phyloP scores from a whole-genome alignment of 108 stramenopile species.

The Cyclotella cryptica region DNA sequence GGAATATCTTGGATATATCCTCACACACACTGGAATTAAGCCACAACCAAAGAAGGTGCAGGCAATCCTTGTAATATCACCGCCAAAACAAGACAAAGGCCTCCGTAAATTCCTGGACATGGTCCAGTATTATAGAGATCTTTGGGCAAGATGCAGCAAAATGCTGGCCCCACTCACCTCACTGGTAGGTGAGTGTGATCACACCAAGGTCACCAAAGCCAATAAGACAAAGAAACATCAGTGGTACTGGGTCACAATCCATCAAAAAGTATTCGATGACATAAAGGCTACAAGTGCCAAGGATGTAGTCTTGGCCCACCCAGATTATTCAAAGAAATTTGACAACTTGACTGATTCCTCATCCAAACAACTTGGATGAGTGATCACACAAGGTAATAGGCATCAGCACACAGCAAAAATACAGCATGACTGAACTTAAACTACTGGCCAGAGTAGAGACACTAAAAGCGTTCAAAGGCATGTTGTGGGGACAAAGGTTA shows the following conservation, averaged over 20 bases:
- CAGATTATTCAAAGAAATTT: slow-evolving; percentile 26
- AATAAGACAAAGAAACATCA: slow-evolving; percentile 19
- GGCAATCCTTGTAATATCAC: slow-evolving; percentile 32
- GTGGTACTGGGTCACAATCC: slow-evolving; percentile 21
- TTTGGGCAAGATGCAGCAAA: slow-evolving; percentile 31
- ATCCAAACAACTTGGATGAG: background rate
- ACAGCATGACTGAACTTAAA: background rate
- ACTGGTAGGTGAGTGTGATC: background rate
- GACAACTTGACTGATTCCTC: slow-evolving; percentile 32
- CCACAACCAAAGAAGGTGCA: slow-evolving; percentile 36
- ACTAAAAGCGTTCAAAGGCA: slow-evolving; percentile 35
- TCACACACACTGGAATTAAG: slow-evolving; percentile 11
- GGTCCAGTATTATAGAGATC: slow-evolving; percentile 37
- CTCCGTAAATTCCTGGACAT: slow-evolving; percentile 25
- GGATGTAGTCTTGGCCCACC: slow-evolving; percentile 22
- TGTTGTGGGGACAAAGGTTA: slow-evolving; percentile 46
- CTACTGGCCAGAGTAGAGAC: background rate
- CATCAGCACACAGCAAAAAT: slow-evolving; percentile 15
- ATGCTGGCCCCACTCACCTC: slow-evolving; percentile 29
- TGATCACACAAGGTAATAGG: background rate
- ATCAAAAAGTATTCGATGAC: slow-evolving; percentile 32
- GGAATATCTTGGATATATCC: slow-evolving; percentile 34
- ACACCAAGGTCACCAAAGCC: slow-evolving; percentile 4
- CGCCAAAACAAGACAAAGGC: background rate
- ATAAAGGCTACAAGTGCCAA: slow-evolving; percentile 15